Evolutionary conservation across 2,329 filamentous ascomycete genomes (phyloP), one percentile per base, ranked within the genome.

Genomic region (Bipolaris cookei): DNA sequence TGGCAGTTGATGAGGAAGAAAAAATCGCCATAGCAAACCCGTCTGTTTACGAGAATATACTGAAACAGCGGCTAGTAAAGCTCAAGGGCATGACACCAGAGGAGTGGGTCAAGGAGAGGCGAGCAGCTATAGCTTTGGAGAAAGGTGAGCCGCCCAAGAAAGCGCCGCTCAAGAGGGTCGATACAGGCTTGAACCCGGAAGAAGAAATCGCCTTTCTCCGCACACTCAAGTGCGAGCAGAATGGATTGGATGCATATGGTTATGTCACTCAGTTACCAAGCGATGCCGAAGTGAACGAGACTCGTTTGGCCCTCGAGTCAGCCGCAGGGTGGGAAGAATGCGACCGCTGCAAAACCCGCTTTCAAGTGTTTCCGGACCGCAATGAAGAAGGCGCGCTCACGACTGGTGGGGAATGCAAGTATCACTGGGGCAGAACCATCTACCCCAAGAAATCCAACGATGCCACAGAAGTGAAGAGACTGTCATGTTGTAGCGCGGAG

Each of bases 341-440:
- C 69, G 93, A 97, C 69, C 88, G 95, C 18, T 99, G 95, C 76
- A 83, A 83, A 39, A 87, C 87, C 32, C 88, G 94, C 20, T 99
- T 99, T 70, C 91, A 97, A 70, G 91, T 97, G 3, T 98, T 96
- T 63, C 92, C 93, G 0, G 91, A 92, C 3, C 87, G 94, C 39
- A 86, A 92, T 51, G 85, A 88, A 53, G 85, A 88, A 65, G 83
- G 86, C 64, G 95, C 96, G 43, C 88, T 97, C 14, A 85, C 90
- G 0, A 89, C 88, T 0, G 91, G 91, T 21, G 93, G 93, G 0
- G 79, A 80, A 34, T 99, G 96, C 77, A 87, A 80, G 0, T 88
- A 94, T 75, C 95, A 99, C 73, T 91, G 88, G 68, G 91, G 89
- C 8, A 91, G 87, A 74, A 78, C 83, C 1, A 85, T 89, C 53